phyloP scores from a whole-genome alignment of 768 basidiomycete species.

The Dentipellis sp. region DNA sequence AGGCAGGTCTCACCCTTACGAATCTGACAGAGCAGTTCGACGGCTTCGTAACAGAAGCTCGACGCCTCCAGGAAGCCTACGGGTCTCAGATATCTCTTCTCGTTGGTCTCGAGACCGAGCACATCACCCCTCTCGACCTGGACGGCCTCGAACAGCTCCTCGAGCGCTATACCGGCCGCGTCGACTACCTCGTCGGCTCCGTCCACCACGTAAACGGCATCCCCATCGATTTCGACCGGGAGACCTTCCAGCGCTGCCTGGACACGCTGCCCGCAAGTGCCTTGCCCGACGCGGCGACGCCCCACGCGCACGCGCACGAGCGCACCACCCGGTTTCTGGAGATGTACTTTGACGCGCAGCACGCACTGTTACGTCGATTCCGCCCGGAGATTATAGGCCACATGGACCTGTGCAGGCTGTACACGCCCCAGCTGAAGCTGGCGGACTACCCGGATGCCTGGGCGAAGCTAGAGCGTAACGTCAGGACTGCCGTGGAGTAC shows the following conservation, averaged over 20 bases:
- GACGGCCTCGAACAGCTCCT: conserved; percentile 47
- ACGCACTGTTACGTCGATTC: conserved; percentile 55
- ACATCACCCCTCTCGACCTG: conserved; percentile 64
- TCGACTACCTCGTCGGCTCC: conserved; percentile 90
- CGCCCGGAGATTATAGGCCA: conserved; percentile 90
- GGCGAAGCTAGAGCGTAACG: conserved; percentile 64
- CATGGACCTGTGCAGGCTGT: conserved; percentile 87
- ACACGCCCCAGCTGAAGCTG: conserved; percentile 53
- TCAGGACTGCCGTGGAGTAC: conserved; percentile 62
- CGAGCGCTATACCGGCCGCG: conserved; percentile 31
- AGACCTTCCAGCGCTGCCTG: conserved; percentile 59
- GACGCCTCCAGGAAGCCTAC: conserved; percentile 59
- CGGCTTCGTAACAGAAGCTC: conserved; percentile 69
- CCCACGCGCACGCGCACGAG: conserved; percentile 16
- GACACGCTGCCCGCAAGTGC: conserved; percentile 25
- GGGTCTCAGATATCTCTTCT: conserved; percentile 61
- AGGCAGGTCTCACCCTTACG: conserved; percentile 47
- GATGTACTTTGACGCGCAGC: conserved; percentile 83
- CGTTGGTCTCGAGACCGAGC: conserved; percentile 91
- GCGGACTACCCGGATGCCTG: conserved; percentile 49
- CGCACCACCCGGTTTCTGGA: conserved; percentile 41
- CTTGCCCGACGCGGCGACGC: conserved; percentile 18
- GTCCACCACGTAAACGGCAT: conserved; percentile 84
- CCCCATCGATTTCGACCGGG: conserved; percentile 87
- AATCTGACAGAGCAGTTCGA: conserved; percentile 58